Conservation (phyloP, 2,329 filamentous ascomycete genomes). For the Scytalidium sp. region DNA sequence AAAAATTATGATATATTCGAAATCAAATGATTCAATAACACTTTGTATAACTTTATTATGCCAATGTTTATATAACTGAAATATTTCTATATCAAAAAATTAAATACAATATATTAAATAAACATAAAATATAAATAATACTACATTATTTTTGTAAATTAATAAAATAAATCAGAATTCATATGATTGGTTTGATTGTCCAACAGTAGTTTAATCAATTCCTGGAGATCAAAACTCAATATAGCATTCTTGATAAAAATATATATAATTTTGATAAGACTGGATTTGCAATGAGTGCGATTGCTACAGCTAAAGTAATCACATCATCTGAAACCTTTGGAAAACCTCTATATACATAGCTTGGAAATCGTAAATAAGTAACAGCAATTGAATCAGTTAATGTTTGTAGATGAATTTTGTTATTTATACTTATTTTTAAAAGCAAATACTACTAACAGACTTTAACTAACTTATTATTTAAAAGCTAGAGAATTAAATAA, state of each 20-base stretch:
- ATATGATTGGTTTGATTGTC: too few relatives aligned
- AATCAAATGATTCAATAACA: too few relatives aligned
- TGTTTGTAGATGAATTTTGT: too few relatives aligned
- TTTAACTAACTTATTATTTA: constrained; percentile 10
- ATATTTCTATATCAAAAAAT: neutral
- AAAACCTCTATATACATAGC: constrained; percentile 13
- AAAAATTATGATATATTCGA: too few relatives aligned
- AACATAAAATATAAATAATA: neutral
- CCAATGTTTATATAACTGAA: neutral
- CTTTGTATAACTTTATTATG: neutral
- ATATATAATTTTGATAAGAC: too few relatives aligned
- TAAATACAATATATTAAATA: neutral
- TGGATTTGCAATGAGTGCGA: constrained; percentile 20
- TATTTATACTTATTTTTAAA: constrained; percentile 22
- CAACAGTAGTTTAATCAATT: constrained; percentile 6
- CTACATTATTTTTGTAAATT: neutral
- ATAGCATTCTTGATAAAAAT: constrained; percentile 12
- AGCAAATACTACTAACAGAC: too few relatives aligned
- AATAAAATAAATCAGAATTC: neutral
- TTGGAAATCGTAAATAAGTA: constrained; percentile 24
- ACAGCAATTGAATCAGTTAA: constrained; percentile 23
- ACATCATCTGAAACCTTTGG: constrained; percentile 12
- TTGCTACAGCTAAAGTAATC: constrained; percentile 15
- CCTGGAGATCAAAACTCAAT: constrained; percentile 13
- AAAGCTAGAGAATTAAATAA: constrained; percentile 19